Evolutionary conservation across 108 stramenopile genomes (phyloP).

Genomic region (Pseudonitzschia multiseries): DNA sequence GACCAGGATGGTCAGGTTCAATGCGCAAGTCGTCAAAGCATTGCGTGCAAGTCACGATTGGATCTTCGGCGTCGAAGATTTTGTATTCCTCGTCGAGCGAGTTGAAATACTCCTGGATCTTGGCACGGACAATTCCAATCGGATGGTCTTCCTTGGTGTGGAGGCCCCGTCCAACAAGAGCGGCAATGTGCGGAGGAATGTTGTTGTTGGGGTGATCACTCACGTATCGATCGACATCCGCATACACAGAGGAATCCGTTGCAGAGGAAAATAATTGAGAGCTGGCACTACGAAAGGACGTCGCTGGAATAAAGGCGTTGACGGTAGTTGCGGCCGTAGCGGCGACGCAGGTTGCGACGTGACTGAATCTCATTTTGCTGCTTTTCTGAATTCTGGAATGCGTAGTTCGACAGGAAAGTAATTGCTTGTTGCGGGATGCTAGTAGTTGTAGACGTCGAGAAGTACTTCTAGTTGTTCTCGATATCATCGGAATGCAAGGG

Average conservation of each 20-base stretch:
- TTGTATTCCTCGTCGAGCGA: slow-evolving; percentile 38
- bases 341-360: slow-evolving; percentile 12
- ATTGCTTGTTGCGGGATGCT: not conserved
- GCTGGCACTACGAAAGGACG: not conserved
- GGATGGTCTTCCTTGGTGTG: slow-evolving; percentile 68
- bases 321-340: slow-evolving; percentile 5
- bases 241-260: not conserved
- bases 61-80: slow-evolving; percentile 41
- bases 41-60: slow-evolving; percentile 55
- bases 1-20: slow-evolving; percentile 86
- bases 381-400: not conserved
- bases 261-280: not conserved
- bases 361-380: slow-evolving; percentile 9
- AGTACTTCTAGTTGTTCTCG: not conserved
- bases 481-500: not conserved
- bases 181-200: slow-evolving; percentile 74
- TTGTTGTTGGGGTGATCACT: slow-evolving; percentile 63
- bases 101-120: slow-evolving; percentile 77
- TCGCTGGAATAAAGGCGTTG: not conserved
- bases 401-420: not conserved
- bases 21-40: slow-evolving; percentile 78
- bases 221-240: not conserved
- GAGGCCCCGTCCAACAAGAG: slow-evolving; percentile 16
- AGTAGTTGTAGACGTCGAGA: not conserved
- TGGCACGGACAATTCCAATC: slow-evolving; percentile 81